Conservation (phyloP, 768 basidiomycete genomes). For the Sistotremastrum niveocremeum region DNA sequence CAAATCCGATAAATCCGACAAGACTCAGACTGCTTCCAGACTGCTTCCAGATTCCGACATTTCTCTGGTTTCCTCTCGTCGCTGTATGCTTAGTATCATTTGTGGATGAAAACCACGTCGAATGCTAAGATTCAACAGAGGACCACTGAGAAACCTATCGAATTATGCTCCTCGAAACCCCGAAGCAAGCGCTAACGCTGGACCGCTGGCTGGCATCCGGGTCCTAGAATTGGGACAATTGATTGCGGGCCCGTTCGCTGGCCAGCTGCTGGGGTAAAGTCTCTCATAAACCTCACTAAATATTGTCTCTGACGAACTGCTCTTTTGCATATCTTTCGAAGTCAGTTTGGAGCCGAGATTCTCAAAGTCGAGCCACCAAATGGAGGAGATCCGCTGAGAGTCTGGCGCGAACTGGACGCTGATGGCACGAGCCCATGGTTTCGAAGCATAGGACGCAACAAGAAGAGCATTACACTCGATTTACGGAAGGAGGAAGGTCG, state of each 20-base stretch:
- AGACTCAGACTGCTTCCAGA: too few species aligned
- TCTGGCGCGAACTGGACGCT: conserved; percentile 57
- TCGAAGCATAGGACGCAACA: conserved; percentile 55
- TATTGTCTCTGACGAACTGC: background rate
- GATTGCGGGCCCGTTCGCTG: conserved; percentile 61
- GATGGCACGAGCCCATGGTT: conserved; percentile 69
- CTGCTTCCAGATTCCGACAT: too few species aligned
- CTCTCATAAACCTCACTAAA: background rate
- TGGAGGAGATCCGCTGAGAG: conserved; percentile 51
- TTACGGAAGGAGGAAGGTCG: conserved; percentile 44
- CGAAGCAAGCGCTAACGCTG: too few species aligned
- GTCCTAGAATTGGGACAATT: conserved; percentile 59
- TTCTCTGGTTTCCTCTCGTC: too few species aligned
- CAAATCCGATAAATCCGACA: too few species aligned
- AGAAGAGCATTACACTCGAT: conserved; percentile 62
- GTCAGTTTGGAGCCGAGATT: conserved; percentile 60
- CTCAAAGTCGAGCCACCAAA: conserved; percentile 59
- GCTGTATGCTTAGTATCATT: too few species aligned
- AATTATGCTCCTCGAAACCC: too few species aligned
- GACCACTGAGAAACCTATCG: too few species aligned
- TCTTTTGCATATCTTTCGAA: conserved; percentile 12
- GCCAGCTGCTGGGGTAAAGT: conserved; percentile 51
- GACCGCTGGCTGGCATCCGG: conserved; percentile 45
- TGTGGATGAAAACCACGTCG: too few species aligned
- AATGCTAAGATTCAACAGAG: too few species aligned